Percentiles rank a stretch among this genome's conserved stretches.
Evolutionary conservation across 2,329 filamentous ascomycete genomes (phyloP).

Genomic region (Penicillium sp.): DNA sequence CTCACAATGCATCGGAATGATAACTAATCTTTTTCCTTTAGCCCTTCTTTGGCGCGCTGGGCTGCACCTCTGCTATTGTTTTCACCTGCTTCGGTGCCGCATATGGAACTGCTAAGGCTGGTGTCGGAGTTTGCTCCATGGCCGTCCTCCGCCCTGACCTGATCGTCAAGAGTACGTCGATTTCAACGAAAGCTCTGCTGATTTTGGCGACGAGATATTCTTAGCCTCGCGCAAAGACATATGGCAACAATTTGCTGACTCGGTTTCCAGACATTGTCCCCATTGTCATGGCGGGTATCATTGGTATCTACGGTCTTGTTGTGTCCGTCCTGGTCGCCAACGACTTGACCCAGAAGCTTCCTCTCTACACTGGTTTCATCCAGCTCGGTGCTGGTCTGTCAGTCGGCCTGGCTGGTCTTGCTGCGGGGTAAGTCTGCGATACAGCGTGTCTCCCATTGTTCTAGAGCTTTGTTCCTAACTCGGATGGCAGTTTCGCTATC

Average conservation of each 20-base stretch:
- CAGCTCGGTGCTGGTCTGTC: constrained; percentile 75
- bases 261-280: constrained; percentile 75
- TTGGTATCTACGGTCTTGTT: constrained; percentile 94
- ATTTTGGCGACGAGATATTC: constrained; percentile 10
- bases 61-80: constrained; percentile 87
- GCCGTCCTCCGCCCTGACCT: constrained; percentile 94
- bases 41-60: constrained; percentile 96
- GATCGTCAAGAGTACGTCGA: constrained; percentile 90
- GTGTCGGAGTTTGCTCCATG: constrained; percentile 96
- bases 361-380: constrained; percentile 74
- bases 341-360: constrained; percentile 60
- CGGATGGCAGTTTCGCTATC: constrained; percentile 58
- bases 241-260: constrained; percentile 12
- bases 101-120: constrained; percentile 98
- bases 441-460: background rate
- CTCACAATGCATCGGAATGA: background rate
- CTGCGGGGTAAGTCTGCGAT: constrained; percentile 49
- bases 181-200: background rate
- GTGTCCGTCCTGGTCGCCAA: constrained; percentile 81
- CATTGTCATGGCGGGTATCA: constrained; percentile 99
- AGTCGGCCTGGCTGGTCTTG: constrained; percentile 73
- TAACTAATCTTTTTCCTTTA: constrained; percentile 28
- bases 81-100: constrained; percentile 95
- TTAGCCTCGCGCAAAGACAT: background rate
- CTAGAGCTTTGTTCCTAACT: constrained; percentile 10